Conservation (phyloP, 257 asterid species). For the Nicotiana knightiana region DNA sequence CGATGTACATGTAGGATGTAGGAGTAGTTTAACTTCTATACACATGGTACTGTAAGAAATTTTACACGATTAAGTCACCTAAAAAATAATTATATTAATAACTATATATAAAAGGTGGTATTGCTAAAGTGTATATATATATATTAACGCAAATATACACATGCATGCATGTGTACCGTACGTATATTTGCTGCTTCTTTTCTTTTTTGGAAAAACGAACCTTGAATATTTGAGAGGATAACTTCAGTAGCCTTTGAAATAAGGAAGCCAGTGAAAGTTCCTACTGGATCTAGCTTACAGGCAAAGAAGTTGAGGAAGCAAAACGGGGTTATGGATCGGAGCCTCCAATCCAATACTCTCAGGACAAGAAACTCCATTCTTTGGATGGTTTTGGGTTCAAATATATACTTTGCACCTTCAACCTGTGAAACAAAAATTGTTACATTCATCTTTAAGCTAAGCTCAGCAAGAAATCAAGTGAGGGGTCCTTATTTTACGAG, state of each 20-base stretch:
- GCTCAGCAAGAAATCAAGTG: neutral
- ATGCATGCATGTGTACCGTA: slow-evolving; percentile 8
- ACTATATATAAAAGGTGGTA: too few relatives aligned
- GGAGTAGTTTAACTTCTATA: neutral
- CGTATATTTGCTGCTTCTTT: neutral
- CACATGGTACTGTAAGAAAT: neutral
- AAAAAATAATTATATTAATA: too few relatives aligned
- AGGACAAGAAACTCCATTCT: slow-evolving; percentile 91
- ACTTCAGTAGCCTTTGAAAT: slow-evolving; percentile 59
- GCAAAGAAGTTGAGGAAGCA: slow-evolving; percentile 70
- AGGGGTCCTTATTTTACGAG: neutral
- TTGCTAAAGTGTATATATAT: neutral
- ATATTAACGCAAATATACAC: neutral
- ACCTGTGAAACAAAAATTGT: slow-evolving; percentile 32
- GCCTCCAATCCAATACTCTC: slow-evolving; percentile 80
- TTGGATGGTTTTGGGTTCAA: slow-evolving; percentile 68
- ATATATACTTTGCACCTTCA: slow-evolving; percentile 62
- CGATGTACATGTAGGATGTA: neutral
- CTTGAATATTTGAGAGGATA: slow-evolving; percentile 67
- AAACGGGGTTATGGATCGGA: slow-evolving; percentile 72
- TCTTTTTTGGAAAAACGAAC: slow-evolving; percentile 20
- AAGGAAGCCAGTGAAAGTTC: slow-evolving; percentile 54
- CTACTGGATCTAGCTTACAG: slow-evolving; percentile 63
- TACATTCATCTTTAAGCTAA: neutral
- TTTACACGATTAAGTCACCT: neutral